Conservation (phyloP, 2,329 filamentous ascomycete species). For the Sporothrix sp. region DNA sequence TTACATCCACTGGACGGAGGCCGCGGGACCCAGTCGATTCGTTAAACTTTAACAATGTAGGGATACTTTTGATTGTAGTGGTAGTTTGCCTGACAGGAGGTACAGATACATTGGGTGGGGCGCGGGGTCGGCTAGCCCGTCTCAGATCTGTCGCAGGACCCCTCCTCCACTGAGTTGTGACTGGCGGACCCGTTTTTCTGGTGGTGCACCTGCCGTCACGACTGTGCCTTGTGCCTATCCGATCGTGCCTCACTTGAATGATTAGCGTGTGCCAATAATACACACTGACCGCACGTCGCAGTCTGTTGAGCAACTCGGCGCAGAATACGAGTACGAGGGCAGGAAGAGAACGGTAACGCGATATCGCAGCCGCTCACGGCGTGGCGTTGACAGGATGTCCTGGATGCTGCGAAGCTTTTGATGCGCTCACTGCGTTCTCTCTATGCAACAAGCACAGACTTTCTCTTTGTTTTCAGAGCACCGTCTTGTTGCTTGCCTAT, state of each 20-base stretch:
- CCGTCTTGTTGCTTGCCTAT: no score
- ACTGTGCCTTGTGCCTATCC: neutral
- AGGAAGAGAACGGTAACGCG: no score
- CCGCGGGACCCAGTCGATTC: neutral
- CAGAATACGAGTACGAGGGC: no score
- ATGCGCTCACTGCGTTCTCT: no score
- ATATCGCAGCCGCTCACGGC: no score
- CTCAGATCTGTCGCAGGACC: slow-evolving; percentile 30
- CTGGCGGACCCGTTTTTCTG: neutral
- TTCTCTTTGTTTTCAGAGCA: no score
- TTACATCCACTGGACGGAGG: slow-evolving; percentile 6
- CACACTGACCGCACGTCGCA: neutral
- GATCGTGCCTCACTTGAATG: neutral
- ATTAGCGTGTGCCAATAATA: no score
- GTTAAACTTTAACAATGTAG: slow-evolving; percentile 1
- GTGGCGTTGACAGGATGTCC: no score
- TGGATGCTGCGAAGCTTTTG: no score
- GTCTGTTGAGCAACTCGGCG: no score
- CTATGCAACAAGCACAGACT: no score
- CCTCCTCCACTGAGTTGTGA: slow-evolving; percentile 9
- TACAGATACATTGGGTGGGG: neutral
- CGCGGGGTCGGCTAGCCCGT: slow-evolving; percentile 8
- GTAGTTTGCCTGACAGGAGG: neutral
- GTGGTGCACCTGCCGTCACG: neutral
- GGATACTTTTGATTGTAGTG: no score